Conservation (phyloP, 2,329 filamentous ascomycete species). For the Westerdykella ornata region DNA sequence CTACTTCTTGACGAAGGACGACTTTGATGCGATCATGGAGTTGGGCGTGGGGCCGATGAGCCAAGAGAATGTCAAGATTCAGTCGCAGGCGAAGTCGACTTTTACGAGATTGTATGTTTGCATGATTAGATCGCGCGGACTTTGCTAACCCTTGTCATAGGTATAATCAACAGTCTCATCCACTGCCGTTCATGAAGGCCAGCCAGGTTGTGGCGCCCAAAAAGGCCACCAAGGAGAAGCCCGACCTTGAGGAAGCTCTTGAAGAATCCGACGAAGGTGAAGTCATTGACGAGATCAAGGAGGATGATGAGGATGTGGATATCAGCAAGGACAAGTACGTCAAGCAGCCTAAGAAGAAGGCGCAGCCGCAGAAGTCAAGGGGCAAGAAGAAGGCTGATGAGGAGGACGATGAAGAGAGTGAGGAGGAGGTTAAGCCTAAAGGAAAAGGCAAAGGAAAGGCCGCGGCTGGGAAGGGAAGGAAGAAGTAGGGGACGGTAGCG, state of each 20-base stretch:
- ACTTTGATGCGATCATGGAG: constrained; percentile 89
- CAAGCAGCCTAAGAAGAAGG: constrained; percentile 75
- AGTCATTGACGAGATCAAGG: constrained; percentile 42
- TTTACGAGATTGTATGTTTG: constrained; percentile 72
- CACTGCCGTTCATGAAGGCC: constrained; percentile 93
- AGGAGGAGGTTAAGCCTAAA: constrained; percentile 46
- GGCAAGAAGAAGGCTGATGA: constrained; percentile 36
- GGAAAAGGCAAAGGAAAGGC: constrained; percentile 43
- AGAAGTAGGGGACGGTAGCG: constrained; percentile 10
- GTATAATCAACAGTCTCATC: constrained; percentile 81
- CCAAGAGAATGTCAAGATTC: constrained; percentile 67
- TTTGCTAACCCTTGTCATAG: constrained; percentile 41
- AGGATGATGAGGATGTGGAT: constrained; percentile 69
- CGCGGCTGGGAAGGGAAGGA: constrained; percentile 14
- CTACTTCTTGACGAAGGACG: constrained; percentile 90
- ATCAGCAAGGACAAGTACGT: constrained; percentile 95
- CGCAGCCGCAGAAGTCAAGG: constrained; percentile 42
- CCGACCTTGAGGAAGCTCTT: constrained; percentile 92
- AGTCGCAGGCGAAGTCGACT: constrained; percentile 75
- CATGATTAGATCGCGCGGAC: neutral
- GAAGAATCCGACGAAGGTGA: constrained; percentile 74
- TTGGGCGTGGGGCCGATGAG: constrained; percentile 81
- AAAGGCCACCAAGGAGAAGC: constrained; percentile 65
- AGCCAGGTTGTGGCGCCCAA: constrained; percentile 67
- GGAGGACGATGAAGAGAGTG: constrained; percentile 31